Evolutionary conservation across 1,284 basidiomycete species (phyloP).

Genomic region (Trametes polyzona): DNA sequence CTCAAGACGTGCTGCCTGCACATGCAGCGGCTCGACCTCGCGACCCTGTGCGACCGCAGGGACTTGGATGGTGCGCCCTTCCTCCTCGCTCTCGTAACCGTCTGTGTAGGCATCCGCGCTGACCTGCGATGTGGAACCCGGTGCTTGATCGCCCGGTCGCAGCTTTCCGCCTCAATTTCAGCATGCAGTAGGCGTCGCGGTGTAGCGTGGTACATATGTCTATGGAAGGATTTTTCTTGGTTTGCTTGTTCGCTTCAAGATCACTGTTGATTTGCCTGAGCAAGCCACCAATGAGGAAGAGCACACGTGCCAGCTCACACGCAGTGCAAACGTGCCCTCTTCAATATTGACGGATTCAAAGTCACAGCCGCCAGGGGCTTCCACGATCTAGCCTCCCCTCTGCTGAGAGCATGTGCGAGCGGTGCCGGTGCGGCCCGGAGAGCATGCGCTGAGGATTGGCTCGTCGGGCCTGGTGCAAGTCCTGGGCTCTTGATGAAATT

Average conservation of each 20-base stretch:
- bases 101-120: not conserved
- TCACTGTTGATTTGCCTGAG: no score
- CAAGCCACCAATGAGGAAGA: no score
- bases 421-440: not conserved
- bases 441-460: not conserved
- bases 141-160: not conserved
- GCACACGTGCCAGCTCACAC: no score
- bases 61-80: slow-evolving; percentile 69
- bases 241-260: not conserved
- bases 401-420: not conserved
- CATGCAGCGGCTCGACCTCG: slow-evolving; percentile 74
- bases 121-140: not conserved
- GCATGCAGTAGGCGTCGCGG: slow-evolving; percentile 19
- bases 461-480: no score
- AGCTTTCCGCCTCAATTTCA: slow-evolving; percentile 34
- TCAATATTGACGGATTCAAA: not conserved
- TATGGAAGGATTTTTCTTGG: not conserved
- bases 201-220: not conserved
- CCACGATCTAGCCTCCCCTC: not conserved
- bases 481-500: not conserved
- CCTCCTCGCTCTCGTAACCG: not conserved
- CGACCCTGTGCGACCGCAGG: slow-evolving; percentile 67
- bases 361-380: slow-evolving; percentile 10
- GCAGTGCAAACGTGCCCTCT: no score
- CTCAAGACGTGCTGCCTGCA: slow-evolving; percentile 81